Percentiles rank a stretch among this genome's conserved stretches.
Evolutionary conservation across 2,329 filamentous ascomycete species (phyloP).

Genomic region (Decorospora gaudefroyi): DNA sequence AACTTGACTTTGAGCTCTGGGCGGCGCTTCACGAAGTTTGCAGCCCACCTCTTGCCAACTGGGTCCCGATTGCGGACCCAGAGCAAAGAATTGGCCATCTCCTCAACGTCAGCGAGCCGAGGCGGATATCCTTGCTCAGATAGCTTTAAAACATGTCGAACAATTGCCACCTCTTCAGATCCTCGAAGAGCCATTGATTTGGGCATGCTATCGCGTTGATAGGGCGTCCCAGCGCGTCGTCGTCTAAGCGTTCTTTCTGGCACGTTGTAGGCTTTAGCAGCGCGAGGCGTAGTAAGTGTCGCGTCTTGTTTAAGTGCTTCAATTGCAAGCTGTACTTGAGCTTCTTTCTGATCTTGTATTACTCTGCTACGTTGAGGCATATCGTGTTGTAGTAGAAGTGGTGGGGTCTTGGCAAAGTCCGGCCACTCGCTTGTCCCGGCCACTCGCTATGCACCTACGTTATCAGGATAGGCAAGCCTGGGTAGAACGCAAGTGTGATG

Average conservation of each 20-base stretch:
- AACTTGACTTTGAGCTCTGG: conserved; percentile 19
- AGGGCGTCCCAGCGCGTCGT: background rate
- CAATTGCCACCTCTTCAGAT: conserved; percentile 1
- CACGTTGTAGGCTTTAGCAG: background rate
- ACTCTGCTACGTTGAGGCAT: too few relatives aligned
- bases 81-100: background rate
- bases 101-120: background rate
- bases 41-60: background rate
- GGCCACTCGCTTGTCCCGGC: too few relatives aligned
- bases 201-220: background rate
- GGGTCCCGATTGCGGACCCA: background rate
- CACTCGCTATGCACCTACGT: too few relatives aligned
- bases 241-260: background rate
- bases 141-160: background rate
- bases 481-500: conserved; percentile 1
- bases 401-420: too few relatives aligned
- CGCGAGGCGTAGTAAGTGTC: background rate
- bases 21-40: background rate
- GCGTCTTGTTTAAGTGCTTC: conserved; percentile 1
- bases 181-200: background rate
- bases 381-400: too few relatives aligned
- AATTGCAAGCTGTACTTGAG: conserved; percentile 6
- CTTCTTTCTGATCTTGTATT: too few relatives aligned
- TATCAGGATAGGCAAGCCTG: too few relatives aligned
- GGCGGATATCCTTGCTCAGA: background rate